Evolutionary conservation across 1,284 basidiomycete species (phyloP).

Genomic region (Quambalaria eucalypti): DNA sequence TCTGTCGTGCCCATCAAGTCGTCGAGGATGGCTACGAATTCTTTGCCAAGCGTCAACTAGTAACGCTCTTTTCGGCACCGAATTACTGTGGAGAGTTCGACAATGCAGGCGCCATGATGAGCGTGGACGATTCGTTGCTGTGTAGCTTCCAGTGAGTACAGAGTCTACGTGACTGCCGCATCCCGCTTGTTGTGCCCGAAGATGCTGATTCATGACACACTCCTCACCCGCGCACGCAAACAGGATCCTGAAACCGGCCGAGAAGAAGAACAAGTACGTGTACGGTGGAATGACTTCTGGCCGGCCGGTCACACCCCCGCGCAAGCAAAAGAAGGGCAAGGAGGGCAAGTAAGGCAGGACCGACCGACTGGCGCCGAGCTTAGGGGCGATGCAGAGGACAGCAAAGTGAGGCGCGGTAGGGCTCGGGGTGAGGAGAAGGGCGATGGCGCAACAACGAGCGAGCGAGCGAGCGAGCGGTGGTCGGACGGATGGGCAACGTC

Average conservation of each 20-base stretch:
- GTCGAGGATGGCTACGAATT: conserved; percentile 99
- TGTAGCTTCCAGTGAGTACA: conserved; percentile 81
- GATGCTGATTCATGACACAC: neutral
- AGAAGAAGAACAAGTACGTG: conserved; percentile 83
- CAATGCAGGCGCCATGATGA: conserved; percentile 99
- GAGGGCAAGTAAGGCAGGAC: too few species aligned
- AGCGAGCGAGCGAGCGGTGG: too few species aligned
- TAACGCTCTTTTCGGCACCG: conserved; percentile 93
- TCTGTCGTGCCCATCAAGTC: conserved; percentile 97
- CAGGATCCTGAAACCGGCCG: conserved; percentile 86
- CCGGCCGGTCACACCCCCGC: conserved; percentile 54
- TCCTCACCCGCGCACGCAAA: conserved; percentile 2
- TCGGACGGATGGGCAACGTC: too few species aligned
- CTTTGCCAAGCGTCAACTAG: conserved; percentile 92
- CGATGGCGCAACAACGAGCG: too few species aligned
- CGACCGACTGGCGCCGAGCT: too few species aligned
- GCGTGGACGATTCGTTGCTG: conserved; percentile 90
- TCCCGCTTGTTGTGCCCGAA: neutral
- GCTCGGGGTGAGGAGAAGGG: too few species aligned
- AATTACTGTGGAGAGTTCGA: conserved; percentile 72
- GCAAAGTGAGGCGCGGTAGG: too few species aligned
- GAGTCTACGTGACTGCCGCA: neutral
- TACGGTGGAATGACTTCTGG: conserved; percentile 48
- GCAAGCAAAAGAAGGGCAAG: conserved; percentile 51
- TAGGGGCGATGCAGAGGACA: too few species aligned